These are phyloP conservation scores for Boletus pseudopeckii DNA, from an alignment of 768 basidiomycete species.

Conservation along the genomic window DNA sequence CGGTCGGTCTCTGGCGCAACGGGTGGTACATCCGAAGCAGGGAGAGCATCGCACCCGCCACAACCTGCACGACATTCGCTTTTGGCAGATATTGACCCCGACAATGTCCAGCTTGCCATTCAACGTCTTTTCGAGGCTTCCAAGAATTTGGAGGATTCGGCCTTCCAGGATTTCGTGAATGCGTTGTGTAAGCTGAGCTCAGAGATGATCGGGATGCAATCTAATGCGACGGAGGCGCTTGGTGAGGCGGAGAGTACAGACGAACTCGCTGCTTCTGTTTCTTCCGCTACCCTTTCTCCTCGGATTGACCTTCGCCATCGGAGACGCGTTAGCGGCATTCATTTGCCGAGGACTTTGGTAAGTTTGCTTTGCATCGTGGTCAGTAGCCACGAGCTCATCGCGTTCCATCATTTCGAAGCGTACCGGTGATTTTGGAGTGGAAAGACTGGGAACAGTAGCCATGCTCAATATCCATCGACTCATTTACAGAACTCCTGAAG, in stretches of 20 bases:
- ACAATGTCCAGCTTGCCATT: constrained; percentile 69
- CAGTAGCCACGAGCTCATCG: not conserved
- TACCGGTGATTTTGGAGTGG: constrained; percentile 92
- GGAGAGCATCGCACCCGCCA: constrained; percentile 17
- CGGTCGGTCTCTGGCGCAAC: constrained; percentile 39
- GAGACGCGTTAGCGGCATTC: constrained; percentile 84
- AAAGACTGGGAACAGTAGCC: constrained; percentile 75
- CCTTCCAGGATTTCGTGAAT: constrained; percentile 72
- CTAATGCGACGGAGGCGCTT: constrained; percentile 32
- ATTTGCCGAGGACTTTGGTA: constrained; percentile 74
- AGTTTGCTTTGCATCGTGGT: constrained; percentile 26
- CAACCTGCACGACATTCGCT: constrained; percentile 51
- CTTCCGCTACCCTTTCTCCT: constrained; percentile 38
- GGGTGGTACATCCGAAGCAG: constrained; percentile 9
- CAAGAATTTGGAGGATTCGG: constrained; percentile 75
- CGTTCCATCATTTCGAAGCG: constrained; percentile 43
- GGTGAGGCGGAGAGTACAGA: constrained; percentile 31
- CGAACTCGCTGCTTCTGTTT: constrained; percentile 33
- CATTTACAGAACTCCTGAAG: constrained; percentile 73
- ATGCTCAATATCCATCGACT: constrained; percentile 85
- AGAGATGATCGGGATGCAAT: constrained; percentile 93
- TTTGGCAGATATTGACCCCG: constrained; percentile 69
- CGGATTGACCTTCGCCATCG: constrained; percentile 48
- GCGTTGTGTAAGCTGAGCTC: constrained; percentile 83
- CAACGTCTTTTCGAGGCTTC: constrained; percentile 85